These are phyloP conservation scores for Beta vulgaris DNA, from an alignment of 148 eudicot genomes.

Conservation along the genomic window DNA sequence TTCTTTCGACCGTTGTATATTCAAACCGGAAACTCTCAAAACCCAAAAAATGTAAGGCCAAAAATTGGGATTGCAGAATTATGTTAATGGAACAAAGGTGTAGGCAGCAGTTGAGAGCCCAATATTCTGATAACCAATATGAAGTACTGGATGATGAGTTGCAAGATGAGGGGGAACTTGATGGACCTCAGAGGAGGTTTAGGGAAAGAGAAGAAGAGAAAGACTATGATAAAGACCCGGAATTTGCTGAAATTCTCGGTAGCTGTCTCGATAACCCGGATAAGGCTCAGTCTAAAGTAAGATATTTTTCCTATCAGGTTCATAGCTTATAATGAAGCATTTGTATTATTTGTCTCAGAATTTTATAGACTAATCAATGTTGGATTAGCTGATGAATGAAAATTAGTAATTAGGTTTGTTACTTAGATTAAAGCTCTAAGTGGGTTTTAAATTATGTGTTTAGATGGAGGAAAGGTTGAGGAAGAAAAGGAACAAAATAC, in stretches of 20 bases:
- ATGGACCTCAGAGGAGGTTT: slow-evolving; percentile 38
- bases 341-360: not conserved
- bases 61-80: slow-evolving; percentile 1
- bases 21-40: slow-evolving; percentile 15
- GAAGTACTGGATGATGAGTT: slow-evolving; percentile 29
- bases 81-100: slow-evolving; percentile 12
- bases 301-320: slow-evolving; percentile 3
- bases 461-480: slow-evolving; percentile 91
- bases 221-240: slow-evolving; percentile 84
- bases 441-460: slow-evolving; percentile 6
- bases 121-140: slow-evolving; percentile 24
- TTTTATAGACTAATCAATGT: not conserved
- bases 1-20: slow-evolving; percentile 12
- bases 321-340: not conserved
- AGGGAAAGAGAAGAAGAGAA: slow-evolving; percentile 43
- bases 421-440: not conserved
- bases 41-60: slow-evolving; percentile 3
- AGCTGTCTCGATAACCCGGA: slow-evolving; percentile 72
- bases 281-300: slow-evolving; percentile 67
- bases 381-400: not conserved
- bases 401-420: not conserved
- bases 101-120: slow-evolving; percentile 25
- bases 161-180: slow-evolving; percentile 46
- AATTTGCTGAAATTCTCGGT: slow-evolving; percentile 87
- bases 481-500: slow-evolving; percentile 70